These are phyloP conservation scores for Allium fistulosum DNA, from an alignment of 106 monocot species.

Conservation along the genomic window DNA sequence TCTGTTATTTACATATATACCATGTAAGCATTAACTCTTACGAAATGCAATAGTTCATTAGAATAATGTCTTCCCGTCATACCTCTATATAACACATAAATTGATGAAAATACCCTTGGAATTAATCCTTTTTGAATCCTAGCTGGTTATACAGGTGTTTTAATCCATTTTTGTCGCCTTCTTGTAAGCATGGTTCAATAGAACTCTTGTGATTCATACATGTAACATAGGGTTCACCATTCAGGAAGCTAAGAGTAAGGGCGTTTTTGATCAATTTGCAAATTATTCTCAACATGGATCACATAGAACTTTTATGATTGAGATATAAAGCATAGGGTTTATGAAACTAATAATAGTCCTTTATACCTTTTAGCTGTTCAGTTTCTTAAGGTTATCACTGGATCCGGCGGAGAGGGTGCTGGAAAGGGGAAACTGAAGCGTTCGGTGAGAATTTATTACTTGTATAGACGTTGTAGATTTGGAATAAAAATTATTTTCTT, in stretches of 20 bases:
- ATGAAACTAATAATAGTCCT: conserved; percentile 8
- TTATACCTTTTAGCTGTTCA: conserved; percentile 37
- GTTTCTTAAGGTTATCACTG: conserved; percentile 94
- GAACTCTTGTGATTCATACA: too few species aligned
- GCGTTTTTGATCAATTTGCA: too few species aligned
- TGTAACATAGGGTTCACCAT: too few species aligned
- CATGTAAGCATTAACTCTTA: conserved; percentile 41
- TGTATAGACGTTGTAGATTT: not conserved
- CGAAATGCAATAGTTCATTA: too few species aligned
- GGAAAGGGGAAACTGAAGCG: conserved; percentile 72
- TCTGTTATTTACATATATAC: conserved; percentile 59
- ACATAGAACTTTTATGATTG: too few species aligned
- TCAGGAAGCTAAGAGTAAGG: too few species aligned
- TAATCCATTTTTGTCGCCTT: not conserved
- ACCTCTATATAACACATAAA: too few species aligned
- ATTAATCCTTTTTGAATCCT: too few species aligned
- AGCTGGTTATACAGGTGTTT: not conserved
- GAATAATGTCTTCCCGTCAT: too few species aligned
- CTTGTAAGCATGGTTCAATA: too few species aligned
- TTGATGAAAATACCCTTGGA: too few species aligned
- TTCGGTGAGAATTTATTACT: conserved; percentile 33
- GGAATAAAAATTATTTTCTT: not conserved
- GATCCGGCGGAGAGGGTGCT: conserved; percentile 56
- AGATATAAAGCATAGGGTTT: not conserved
- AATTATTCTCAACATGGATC: too few species aligned